Base-by-base conservation (phyloP, 2,329 filamentous ascomycete species). In the Elsinoe fawcettii region DNA sequence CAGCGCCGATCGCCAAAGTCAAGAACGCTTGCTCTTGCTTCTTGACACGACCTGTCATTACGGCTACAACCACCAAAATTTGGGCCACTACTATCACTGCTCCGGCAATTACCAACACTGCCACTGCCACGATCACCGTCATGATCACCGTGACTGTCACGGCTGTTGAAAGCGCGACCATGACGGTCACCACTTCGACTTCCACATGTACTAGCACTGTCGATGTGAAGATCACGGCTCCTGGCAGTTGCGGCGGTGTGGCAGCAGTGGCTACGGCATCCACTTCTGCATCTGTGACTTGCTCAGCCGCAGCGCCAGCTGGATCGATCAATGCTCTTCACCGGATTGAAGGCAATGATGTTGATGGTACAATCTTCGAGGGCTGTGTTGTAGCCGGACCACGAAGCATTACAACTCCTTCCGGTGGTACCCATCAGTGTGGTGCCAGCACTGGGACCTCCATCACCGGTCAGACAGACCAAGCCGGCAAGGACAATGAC, bases 331-430 rank as follows among this genome's bases (percentile, higher is more conserved):
- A 5, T 25, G 44, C 44, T 18, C 9, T 25, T 18, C 44, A 49
- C 36, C 64, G 64, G 43, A 63, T 66, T 56, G 65, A 66, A 57
- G 63, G 60, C 32, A 6, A 36, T 16, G 54, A 47, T 5, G 56
- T 32, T 8, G 60, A 60, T 34, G 58, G 51, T 51, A 66, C 60
- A 20, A 44, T 64, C 37, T 66, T 56, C 53, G 63, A 66, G 37
- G 61, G 51, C n/a, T 60, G 41, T 46, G 60, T 65, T 36, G 14
- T 18, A 3, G 59, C 62, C 6, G 49, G 56, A 12, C 60, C 60
- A 3, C 49, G 56, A 18, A 57, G 60, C 30, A 62, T 65, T 23
- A 65, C 65, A 1, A 63, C 61, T 1, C 27, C 51, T 14, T 54
- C 36, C 0, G 62, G 61, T 8, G 61, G 62, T 37, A 62, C 61